These are phyloP conservation scores for Omphalotus olearius DNA, from an alignment of 1,284 basidiomycete genomes.

Conservation along the genomic window DNA sequence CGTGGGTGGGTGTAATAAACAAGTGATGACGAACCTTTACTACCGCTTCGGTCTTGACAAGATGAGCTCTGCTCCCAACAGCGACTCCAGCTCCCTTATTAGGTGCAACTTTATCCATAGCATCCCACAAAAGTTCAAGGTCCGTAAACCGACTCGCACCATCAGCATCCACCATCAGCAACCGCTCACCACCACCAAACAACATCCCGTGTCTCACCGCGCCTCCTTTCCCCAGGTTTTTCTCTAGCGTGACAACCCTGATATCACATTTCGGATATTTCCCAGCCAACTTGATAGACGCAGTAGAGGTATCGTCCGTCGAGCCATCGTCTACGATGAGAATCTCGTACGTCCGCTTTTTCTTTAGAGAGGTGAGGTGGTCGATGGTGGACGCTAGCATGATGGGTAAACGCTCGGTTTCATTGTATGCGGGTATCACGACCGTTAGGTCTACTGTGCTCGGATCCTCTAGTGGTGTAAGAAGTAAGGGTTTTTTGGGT, in stretches of 20 bases:
- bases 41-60: constrained; percentile 89
- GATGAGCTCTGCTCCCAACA: constrained; percentile 86
- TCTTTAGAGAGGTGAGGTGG: constrained; percentile 41
- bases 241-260: constrained; percentile 72
- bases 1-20: background rate
- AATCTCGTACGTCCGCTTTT: constrained; percentile 66
- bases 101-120: constrained; percentile 61
- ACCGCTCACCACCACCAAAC: constrained; percentile 69
- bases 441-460: constrained; percentile 68
- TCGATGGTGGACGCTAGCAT: constrained; percentile 79
- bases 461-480: constrained; percentile 51
- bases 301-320: constrained; percentile 65
- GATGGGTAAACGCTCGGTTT: constrained; percentile 68
- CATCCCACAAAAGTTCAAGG: constrained; percentile 66
- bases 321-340: constrained; percentile 91
- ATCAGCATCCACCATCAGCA: constrained; percentile 93
- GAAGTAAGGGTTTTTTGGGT: constrained; percentile 42
- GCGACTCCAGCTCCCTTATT: constrained; percentile 41
- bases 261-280: constrained; percentile 55
- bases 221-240: constrained; percentile 89
- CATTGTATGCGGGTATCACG: constrained; percentile 90
- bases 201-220: constrained; percentile 89
- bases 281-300: constrained; percentile 62
- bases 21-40: constrained; percentile 64
- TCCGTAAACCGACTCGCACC: constrained; percentile 87